Conservation (phyloP, 129 eudicot species). For the carrot (Daucus carota) region DH1_v3.0 NC_030388.2:19366501-19367000, state of each 20-base stretch:
- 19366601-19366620: not conserved
- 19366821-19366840: not conserved
- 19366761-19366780: constrained; percentile 20
- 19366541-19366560: not conserved
- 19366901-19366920: constrained; percentile 25
- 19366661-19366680: not conserved
- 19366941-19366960: not conserved
- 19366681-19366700: not conserved
- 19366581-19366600: not conserved
- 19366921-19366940: constrained; percentile 21
- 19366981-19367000: not conserved
- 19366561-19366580: not conserved
- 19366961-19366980: not conserved
- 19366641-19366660: not conserved
- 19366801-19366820: not conserved
- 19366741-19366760: constrained; percentile 28
- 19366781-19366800: constrained; percentile 6
- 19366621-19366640: not conserved
- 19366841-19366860: not conserved
- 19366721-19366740: not conserved
- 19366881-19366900: constrained; percentile 19
- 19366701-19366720: not conserved
- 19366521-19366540: constrained; percentile 3
- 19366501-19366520: constrained; percentile 18
- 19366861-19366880: constrained; percentile 9